These are phyloP conservation scores for Ganoderma sinense DNA, from an alignment of 1,284 basidiomycete genomes.

Conservation along the genomic window DNA sequence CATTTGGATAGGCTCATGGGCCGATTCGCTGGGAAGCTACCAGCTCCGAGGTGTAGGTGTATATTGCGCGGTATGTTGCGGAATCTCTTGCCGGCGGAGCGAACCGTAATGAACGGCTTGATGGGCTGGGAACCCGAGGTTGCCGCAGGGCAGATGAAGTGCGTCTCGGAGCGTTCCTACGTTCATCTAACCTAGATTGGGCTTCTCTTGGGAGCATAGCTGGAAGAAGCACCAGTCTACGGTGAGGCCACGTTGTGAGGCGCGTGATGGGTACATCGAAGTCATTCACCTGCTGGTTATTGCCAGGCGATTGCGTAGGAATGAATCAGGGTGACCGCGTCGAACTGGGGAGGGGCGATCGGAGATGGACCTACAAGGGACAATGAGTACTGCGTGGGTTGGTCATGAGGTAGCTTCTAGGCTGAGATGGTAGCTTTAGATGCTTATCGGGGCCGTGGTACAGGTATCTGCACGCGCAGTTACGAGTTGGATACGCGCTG, in stretches of 20 bases:
- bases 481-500: not conserved
- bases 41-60: too few relatives aligned
- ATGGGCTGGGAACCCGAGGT: not conserved
- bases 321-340: not conserved
- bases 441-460: not conserved
- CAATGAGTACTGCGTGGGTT: not conserved
- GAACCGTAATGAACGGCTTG: not conserved
- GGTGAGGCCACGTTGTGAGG: not conserved
- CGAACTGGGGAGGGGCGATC: not conserved
- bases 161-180: not conserved
- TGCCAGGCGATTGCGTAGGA: not conserved
- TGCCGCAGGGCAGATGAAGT: conserved; percentile 1
- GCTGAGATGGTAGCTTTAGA: not conserved
- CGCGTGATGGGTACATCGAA: not conserved
- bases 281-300: not conserved
- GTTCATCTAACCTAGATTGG: not conserved
- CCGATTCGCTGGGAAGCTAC: not conserved
- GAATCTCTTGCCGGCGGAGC: not conserved
- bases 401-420: not conserved
- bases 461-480: not conserved
- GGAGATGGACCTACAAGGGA: conserved; percentile 8
- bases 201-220: not conserved
- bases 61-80: not conserved
- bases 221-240: not conserved
- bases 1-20: not conserved